A percentile compares a stretch with the other conserved stretches of the same genome.
Conservation (phyloP, 2,329 filamentous ascomycete species). For the Sphaerostilbella broomeana region DNA sequence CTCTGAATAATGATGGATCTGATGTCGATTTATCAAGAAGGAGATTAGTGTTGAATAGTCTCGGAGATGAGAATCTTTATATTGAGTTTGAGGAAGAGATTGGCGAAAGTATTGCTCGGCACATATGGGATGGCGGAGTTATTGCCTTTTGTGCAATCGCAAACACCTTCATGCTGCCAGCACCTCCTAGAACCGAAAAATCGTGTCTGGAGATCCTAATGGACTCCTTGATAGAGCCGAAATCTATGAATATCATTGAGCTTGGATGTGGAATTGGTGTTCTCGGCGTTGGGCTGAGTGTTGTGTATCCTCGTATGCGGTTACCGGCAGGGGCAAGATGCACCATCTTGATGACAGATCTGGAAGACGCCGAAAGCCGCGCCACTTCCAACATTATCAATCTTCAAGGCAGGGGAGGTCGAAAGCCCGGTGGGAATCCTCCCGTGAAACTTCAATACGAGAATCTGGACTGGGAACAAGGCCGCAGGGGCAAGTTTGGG, state of each 20-base stretch:
- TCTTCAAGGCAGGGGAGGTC: constrained; percentile 11
- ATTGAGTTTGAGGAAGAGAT: constrained; percentile 49
- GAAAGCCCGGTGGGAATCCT: neutral
- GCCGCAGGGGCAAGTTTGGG: constrained; percentile 39
- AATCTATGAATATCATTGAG: constrained; percentile 41
- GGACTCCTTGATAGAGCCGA: constrained; percentile 21
- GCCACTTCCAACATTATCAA: constrained; percentile 41
- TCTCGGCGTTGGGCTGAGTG: constrained; percentile 44
- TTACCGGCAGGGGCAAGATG: constrained; percentile 15
- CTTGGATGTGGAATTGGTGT: constrained; percentile 53
- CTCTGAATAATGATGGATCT: constrained; percentile 21
- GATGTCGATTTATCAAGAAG: constrained; percentile 24
- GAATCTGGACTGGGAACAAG: constrained; percentile 52
- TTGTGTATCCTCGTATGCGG: constrained; percentile 24
- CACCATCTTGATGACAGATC: constrained; percentile 48
- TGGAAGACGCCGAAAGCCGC: constrained; percentile 46
- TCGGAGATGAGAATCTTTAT: constrained; percentile 17
- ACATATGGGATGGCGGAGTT: constrained; percentile 53
- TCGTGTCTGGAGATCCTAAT: constrained; percentile 27
- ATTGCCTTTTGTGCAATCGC: constrained; percentile 33
- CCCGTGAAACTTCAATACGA: constrained; percentile 39
- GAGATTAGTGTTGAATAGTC: constrained; percentile 23
- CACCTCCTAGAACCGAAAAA: constrained; percentile 21
- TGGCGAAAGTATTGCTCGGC: constrained; percentile 53
- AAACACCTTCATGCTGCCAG: constrained; percentile 22